Percentiles rank a stretch among this genome's conserved stretches.
Conservation (phyloP, 306 rosid genomes). For the Albizia julibrissin region DNA sequence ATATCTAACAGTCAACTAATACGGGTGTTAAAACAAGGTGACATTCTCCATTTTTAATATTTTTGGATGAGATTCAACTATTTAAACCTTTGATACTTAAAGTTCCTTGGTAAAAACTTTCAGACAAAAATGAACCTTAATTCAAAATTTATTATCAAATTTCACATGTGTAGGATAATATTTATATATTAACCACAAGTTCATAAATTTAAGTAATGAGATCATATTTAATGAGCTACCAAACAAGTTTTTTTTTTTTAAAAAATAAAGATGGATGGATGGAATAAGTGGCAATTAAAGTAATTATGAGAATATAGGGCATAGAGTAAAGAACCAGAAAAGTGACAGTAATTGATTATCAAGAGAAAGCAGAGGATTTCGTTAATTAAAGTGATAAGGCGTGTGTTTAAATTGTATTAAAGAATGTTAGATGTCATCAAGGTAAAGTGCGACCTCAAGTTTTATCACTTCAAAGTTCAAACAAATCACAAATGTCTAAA, state of each 20-base stretch:
- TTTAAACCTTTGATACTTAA: fast-evolving
- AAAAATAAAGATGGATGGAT: neutral
- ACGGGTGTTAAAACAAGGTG: too few species aligned
- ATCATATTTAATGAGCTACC: neutral
- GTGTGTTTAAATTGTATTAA: neutral
- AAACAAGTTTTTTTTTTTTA: neutral
- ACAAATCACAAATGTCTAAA: neutral
- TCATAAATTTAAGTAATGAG: neutral
- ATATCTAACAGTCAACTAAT: too few species aligned
- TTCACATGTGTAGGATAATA: neutral
- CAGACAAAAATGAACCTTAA: too few species aligned
- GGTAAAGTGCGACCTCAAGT: neutral
- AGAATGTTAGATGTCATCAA: neutral
- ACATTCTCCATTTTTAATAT: too few species aligned
- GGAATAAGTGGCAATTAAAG: neutral
- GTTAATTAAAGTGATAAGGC: neutral
- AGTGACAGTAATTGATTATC: neutral
- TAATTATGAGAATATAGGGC: neutral
- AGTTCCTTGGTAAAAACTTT: too few species aligned
- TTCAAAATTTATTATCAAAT: neutral
- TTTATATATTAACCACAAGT: neutral
- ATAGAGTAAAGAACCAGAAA: neutral
- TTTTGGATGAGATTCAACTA: too few species aligned
- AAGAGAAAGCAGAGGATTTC: neutral
- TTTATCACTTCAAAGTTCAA: neutral